Evolutionary conservation across 2,329 filamentous ascomycete genomes (phyloP), one percentile per base, ranked within the genome.

Genomic region (Xylogone sp.): DNA sequence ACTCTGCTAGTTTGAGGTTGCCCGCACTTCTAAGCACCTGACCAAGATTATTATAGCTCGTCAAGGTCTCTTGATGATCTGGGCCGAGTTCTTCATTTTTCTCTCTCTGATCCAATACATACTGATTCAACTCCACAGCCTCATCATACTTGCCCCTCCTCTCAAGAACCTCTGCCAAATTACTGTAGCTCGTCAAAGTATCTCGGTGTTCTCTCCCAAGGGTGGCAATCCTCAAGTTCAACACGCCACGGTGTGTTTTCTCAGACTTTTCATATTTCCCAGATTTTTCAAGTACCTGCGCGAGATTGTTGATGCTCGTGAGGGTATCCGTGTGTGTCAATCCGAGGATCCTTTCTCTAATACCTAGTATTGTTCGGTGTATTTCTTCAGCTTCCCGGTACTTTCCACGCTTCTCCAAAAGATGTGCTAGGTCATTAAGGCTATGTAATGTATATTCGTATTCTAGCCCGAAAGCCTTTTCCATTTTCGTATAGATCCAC

Each of bases 201-300:
- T 53, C 49, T 21, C 50, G 52, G 29, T 59, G 57, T 24, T 57
- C 52, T 16, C 46, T 27, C 10, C 56, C 56, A 20, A 58, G 52
- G 10, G 48, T 34, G 13, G 45, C 50, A 24, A 22, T 44, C 6
- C 20, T 44, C 2, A 18, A 27, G 16, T 48, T 16, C 20, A 63
- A 31, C n/a, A 42, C 42, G 22, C 54, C 50, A 27, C 43, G 42
- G 45, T 55, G 22, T 8, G 58, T 50, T 42, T 51, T 21, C 44
- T 59, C 56, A 22, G 59, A 61, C 48, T 61, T 54, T 13, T 53
- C 1, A 22, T 56, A 53, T 29, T 49, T 51, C 1, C 54, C 50
- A 53, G 39, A 49, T 16, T 1, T 3, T 1, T 8, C 4, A 10
- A 27, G 54, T 20, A 45, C 24, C 7, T 24, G 8, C 12, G 47